Conservation (phyloP, 371 early-diverging fungal species). For the Cokeromyces recurvatus region DNA sequence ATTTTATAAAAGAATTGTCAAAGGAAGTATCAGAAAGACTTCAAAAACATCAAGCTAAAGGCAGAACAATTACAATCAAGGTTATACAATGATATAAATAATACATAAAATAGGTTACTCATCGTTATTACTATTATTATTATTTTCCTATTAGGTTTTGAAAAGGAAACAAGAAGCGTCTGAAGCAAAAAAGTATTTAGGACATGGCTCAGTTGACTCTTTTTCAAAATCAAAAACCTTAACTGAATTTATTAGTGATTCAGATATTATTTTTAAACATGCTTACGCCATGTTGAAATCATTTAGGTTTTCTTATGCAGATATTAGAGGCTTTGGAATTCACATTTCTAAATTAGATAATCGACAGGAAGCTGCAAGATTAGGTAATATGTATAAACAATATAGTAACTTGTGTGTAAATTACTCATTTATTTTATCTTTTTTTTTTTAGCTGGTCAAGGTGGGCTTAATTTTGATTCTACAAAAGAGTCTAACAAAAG, state of each 20-base stretch:
- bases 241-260: constrained; percentile 41
- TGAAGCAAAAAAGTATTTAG: constrained; percentile 57
- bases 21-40: constrained; percentile 53
- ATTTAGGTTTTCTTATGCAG: constrained; percentile 43
- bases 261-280: constrained; percentile 35
- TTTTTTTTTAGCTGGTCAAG: no score
- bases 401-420: no score
- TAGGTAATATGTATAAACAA: no score
- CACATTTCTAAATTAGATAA: constrained; percentile 54
- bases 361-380: background rate
- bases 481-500: no score
- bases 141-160: no score
- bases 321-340: constrained; percentile 64
- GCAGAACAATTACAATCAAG: constrained; percentile 54
- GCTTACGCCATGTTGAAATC: constrained; percentile 41
- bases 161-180: constrained; percentile 43
- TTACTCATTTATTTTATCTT: no score
- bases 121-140: no score
- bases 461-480: no score
- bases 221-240: constrained; percentile 53
- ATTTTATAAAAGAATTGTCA: constrained; percentile 46
- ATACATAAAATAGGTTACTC: no score
- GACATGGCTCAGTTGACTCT: constrained; percentile 64
- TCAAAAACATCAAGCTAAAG: constrained; percentile 38
- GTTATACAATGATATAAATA: constrained; percentile 18